Evolutionary conservation across 2,329 filamentous ascomycete genomes (phyloP), one percentile per base, ranked within the genome.

Genomic region (Scedosporium aurantiacum): DNA sequence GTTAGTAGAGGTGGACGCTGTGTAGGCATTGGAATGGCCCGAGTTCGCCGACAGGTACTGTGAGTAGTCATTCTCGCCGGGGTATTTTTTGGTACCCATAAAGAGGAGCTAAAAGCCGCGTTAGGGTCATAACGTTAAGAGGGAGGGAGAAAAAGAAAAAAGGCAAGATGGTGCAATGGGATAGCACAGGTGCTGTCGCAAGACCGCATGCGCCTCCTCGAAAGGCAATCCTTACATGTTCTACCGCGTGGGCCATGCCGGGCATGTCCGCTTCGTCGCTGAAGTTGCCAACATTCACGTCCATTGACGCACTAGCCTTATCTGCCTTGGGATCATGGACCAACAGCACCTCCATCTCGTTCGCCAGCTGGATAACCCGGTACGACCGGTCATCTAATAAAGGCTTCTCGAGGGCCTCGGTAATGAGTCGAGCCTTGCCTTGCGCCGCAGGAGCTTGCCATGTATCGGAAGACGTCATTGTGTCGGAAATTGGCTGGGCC

Each of bases 61-160:
- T 69, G 90, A 91, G 78, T 99, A 99, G 66, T 89, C 93, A 73
- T 99, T 97, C 75, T 97, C 93, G 71, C 87, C 84, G 0, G 94
- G 94, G 70, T 94, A 99, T 83, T 97, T 99, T 74, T 96, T 88
- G 6, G 94, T 99, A 58, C 94, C 94, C 94, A 99, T 97, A 78
- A 99, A 99, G 25, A 99, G 78, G 65, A 97, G 78, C 81, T 86
- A 40, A 10, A 28, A 16, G 21, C 18, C 3, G 18, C 40, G 28
- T 60, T n/a, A 55, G 60, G 25, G 21, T n/a, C 25, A 16, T 16
- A 14, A 57, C n/a, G 28, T 21, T 12, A 25, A 8, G n/a, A 55
- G 23, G 12, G 21, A 23, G 10, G 21, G 25, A 57, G 14, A 57
- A 18, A 18, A 18, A 47, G 43, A 10, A 32, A 40, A 57, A 18